These are phyloP conservation scores for Solanum lycopersicoides DNA, from an alignment of 257 asterid genomes.

Conservation along the genomic window DNA sequence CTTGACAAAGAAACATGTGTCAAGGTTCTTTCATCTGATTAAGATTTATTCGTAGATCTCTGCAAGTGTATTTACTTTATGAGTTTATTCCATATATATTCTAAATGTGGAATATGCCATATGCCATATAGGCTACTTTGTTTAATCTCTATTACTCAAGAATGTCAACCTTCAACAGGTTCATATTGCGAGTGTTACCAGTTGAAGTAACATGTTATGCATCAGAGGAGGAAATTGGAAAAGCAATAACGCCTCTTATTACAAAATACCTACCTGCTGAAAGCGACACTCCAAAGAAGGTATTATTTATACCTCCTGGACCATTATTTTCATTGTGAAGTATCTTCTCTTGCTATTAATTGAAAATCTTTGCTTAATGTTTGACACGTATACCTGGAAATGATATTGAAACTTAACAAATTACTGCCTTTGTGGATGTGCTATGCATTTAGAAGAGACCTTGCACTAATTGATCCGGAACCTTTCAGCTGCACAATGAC, in stretches of 20 bases:
- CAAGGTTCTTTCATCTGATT: constrained; percentile 36
- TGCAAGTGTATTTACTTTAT: not conserved
- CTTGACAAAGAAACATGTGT: constrained; percentile 57
- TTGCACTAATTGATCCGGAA: not conserved
- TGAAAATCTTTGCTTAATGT: not conserved
- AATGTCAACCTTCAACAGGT: constrained; percentile 38
- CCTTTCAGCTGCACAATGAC: not conserved
- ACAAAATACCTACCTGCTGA: constrained; percentile 66
- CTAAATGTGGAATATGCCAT: not conserved
- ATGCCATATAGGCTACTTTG: not conserved
- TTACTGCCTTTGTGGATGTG: not conserved
- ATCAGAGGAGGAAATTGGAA: constrained; percentile 79
- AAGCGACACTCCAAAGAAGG: constrained; percentile 68
- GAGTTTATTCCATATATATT: not conserved
- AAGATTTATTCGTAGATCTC: not conserved
- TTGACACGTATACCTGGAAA: not conserved
- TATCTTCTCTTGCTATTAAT: not conserved
- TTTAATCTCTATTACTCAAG: constrained; percentile 1
- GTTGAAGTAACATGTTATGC: constrained; percentile 88
- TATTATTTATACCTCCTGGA: not conserved
- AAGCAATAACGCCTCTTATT: constrained; percentile 67
- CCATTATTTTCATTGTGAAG: not conserved
- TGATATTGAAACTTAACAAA: not conserved
- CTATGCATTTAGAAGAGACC: not conserved
- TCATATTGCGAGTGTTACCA: constrained; percentile 80